Conservation (phyloP, 345 rosid species). For the Boechera stricta region DNA sequence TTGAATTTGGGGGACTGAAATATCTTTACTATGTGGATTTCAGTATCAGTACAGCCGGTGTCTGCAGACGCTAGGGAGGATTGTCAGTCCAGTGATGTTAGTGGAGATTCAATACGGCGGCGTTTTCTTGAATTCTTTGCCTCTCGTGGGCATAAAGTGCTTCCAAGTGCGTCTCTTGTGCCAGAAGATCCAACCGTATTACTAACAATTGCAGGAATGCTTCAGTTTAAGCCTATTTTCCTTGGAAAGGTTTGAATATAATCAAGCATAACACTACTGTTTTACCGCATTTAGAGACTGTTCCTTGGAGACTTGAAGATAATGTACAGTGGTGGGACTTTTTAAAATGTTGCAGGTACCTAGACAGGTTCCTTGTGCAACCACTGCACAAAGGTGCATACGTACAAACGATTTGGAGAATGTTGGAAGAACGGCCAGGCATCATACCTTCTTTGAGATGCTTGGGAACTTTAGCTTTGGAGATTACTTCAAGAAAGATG, state of each 20-base stretch:
- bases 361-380: constrained; percentile 81
- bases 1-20: constrained; percentile 25
- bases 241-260: constrained; percentile 75
- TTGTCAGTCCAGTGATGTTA: constrained; percentile 50
- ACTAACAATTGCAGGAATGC: constrained; percentile 97
- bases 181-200: constrained; percentile 97
- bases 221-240: constrained; percentile 93
- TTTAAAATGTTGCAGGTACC: constrained; percentile 56
- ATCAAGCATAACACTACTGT: background rate
- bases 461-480: constrained; percentile 97
- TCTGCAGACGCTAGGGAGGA: constrained; percentile 60
- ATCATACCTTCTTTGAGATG: constrained; percentile 98
- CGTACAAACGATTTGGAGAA: constrained; percentile 96
- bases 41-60: constrained; percentile 72
- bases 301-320: constrained; percentile 8
- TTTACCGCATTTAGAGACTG: background rate
- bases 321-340: background rate
- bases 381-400: constrained; percentile 90
- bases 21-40: constrained; percentile 46
- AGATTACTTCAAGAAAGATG: constrained; percentile 94
- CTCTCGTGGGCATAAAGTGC: constrained; percentile 86
- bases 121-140: constrained; percentile 88
- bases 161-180: constrained; percentile 92
- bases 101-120: constrained; percentile 84
- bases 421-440: constrained; percentile 88